Percentiles rank a stretch among this genome's conserved stretches.
Conservation (phyloP, 2,329 filamentous ascomycete genomes). For the Epichloe bromicola region DNA sequence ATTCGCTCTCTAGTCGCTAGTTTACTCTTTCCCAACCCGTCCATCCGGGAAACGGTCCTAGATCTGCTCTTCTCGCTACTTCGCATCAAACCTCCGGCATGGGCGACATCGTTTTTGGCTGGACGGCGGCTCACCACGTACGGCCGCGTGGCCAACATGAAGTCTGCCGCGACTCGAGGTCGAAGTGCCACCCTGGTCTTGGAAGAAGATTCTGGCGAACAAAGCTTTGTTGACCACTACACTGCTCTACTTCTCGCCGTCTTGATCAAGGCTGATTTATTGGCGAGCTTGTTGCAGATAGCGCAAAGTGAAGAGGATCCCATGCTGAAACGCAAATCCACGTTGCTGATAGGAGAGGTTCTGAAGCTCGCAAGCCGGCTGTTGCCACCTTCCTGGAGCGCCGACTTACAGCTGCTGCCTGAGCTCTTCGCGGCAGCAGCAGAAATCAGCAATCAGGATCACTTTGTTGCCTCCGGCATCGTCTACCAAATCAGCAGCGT, state of each 20-base stretch:
- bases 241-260: conserved; percentile 78
- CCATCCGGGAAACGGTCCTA: conserved; percentile 62
- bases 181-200: conserved; percentile 38
- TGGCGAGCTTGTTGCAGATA: conserved; percentile 47
- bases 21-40: conserved; percentile 42
- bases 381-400: conserved; percentile 70
- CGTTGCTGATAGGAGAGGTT: conserved; percentile 79
- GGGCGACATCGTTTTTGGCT: conserved; percentile 91
- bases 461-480: conserved; percentile 74
- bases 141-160: conserved; percentile 79
- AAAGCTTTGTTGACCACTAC: conserved; percentile 89
- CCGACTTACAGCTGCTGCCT: conserved; percentile 74
- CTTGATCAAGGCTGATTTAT: conserved; percentile 68
- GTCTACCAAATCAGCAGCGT: conserved; percentile 98
- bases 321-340: conserved; percentile 73
- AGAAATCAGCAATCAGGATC: conserved; percentile 55
- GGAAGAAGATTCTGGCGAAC: conserved; percentile 56
- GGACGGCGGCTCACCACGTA: conserved; percentile 90
- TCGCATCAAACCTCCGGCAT: conserved; percentile 79
- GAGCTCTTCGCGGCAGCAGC: conserved; percentile 69
- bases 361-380: conserved; percentile 80
- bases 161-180: conserved; percentile 40
- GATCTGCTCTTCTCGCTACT: conserved; percentile 72
- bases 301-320: conserved; percentile 56
- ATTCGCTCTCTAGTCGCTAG: conserved; percentile 65